Percentiles rank a stretch among this genome's conserved stretches.
Evolutionary conservation across 169 alveolate species (phyloP).

Genomic region (Plasmodium inui): DNA sequence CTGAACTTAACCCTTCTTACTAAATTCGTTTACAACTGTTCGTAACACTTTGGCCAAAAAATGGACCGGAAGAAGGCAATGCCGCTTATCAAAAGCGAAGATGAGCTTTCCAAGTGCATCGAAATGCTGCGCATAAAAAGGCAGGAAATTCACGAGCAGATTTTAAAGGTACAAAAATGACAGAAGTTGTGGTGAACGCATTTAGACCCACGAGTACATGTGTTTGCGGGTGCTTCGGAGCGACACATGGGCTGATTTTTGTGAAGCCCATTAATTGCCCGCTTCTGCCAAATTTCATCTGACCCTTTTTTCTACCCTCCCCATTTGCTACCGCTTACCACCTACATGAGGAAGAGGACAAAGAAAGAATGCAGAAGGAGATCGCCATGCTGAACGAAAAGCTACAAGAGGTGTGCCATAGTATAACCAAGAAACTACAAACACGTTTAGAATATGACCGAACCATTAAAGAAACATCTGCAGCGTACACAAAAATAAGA

Average conservation of each 20-base stretch:
- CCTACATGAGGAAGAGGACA: constrained; percentile 87
- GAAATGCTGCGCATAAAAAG: constrained; percentile 90
- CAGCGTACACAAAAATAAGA: constrained; percentile 91
- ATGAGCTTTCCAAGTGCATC: constrained; percentile 88
- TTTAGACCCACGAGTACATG: not conserved
- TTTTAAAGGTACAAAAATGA: constrained; percentile 56
- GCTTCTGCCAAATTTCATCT: not conserved
- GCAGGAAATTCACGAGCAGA: constrained; percentile 85
- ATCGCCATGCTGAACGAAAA: constrained; percentile 84
- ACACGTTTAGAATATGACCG: constrained; percentile 91
- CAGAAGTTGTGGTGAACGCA: not conserved
- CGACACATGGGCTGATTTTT: not conserved
- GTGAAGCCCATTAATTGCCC: not conserved
- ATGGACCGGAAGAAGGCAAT: constrained; percentile 58
- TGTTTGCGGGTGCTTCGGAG: not conserved
- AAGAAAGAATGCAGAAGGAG: constrained; percentile 85
- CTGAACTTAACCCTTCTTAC: not conserved
- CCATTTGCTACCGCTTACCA: constrained; percentile 11
- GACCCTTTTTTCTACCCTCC: not conserved
- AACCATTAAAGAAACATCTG: constrained; percentile 90
- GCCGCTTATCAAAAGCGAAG: constrained; percentile 77
- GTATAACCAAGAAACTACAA: constrained; percentile 85
- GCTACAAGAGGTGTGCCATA: constrained; percentile 84
- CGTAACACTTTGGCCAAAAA: constrained; percentile 4
- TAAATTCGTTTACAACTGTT: not conserved